Evolutionary conservation across 2,329 filamentous ascomycete genomes (phyloP).

Genomic region (Xylaria arbuscula): DNA sequence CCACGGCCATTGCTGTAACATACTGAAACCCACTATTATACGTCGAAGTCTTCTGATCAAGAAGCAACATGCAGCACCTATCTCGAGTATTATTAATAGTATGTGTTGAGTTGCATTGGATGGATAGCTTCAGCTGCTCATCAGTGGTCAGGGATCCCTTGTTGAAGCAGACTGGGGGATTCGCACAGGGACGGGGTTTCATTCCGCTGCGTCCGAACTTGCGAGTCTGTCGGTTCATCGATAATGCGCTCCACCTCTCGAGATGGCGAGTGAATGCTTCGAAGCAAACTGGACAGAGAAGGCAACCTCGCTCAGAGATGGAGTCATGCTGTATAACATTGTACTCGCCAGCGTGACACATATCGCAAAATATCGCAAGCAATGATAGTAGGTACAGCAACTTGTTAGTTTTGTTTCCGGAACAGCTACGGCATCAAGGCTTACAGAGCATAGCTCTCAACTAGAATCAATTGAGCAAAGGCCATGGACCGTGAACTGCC

Average conservation of each 20-base stretch:
- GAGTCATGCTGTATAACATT: slow-evolving; percentile 3
- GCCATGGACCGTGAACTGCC: background rate
- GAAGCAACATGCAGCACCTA: slow-evolving; percentile 4
- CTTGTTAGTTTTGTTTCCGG: slow-evolving; percentile 3
- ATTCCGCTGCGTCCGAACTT: slow-evolving; percentile 1
- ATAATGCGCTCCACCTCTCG: background rate
- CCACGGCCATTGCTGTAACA: background rate
- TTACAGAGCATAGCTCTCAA: too few relatives aligned
- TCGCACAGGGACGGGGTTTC: slow-evolving; percentile 21
- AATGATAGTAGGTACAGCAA: background rate
- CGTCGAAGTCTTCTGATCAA: slow-evolving; percentile 25
- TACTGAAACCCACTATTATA: background rate
- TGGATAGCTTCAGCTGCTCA: slow-evolving; percentile 32
- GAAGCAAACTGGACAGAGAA: background rate
- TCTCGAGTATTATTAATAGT: background rate
- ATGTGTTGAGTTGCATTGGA: slow-evolving; percentile 13
- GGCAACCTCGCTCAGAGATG: background rate
- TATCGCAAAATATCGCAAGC: slow-evolving; percentile 1
- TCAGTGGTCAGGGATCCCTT: slow-evolving; percentile 21
- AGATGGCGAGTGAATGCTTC: background rate
- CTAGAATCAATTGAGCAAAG: background rate
- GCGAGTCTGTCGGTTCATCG: slow-evolving; percentile 5
- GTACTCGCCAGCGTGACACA: background rate
- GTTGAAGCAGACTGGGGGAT: slow-evolving; percentile 19
- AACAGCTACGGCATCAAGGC: background rate